Conservation (phyloP, 208 protist genomes). For the Trypanosoma avium region DNA sequence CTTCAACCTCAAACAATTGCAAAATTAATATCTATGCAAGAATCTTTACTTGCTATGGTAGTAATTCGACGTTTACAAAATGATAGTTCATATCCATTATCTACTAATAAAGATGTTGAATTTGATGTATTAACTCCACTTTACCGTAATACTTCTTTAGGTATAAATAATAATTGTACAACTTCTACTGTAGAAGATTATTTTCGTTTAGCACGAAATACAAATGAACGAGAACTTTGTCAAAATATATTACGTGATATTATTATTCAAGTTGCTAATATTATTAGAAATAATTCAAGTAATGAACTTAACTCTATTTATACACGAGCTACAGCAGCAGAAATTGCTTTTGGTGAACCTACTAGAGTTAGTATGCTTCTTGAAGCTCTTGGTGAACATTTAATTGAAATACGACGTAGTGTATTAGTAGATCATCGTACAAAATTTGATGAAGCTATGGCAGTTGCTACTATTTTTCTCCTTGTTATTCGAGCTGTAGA, state of each 20-base stretch:
- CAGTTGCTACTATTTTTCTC: conserved; percentile 57
- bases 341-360: conserved; percentile 68
- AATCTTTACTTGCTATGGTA: conserved; percentile 56
- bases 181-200: conserved; percentile 10
- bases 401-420: conserved; percentile 40
- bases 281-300: conserved; percentile 22
- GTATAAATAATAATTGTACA: neutral
- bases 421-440: conserved; percentile 43
- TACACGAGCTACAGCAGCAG: conserved; percentile 43
- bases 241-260: conserved; percentile 59
- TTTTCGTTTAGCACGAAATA: conserved; percentile 24
- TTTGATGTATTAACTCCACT: conserved; percentile 22
- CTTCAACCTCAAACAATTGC: conserved; percentile 54
- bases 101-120: conserved; percentile 4
- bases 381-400: conserved; percentile 32
- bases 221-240: conserved; percentile 51
- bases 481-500: conserved; percentile 57
- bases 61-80: conserved; percentile 79
- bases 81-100: conserved; percentile 34
- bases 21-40: conserved; percentile 67
- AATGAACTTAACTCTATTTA: neutral
- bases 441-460: conserved; percentile 61
- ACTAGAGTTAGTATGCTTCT: conserved; percentile 42
- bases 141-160: conserved; percentile 9
- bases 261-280: conserved; percentile 50